phyloP scores from a whole-genome alignment of 2,329 filamentous ascomycete genomes.

The Rhynchosporium secalis region DNA sequence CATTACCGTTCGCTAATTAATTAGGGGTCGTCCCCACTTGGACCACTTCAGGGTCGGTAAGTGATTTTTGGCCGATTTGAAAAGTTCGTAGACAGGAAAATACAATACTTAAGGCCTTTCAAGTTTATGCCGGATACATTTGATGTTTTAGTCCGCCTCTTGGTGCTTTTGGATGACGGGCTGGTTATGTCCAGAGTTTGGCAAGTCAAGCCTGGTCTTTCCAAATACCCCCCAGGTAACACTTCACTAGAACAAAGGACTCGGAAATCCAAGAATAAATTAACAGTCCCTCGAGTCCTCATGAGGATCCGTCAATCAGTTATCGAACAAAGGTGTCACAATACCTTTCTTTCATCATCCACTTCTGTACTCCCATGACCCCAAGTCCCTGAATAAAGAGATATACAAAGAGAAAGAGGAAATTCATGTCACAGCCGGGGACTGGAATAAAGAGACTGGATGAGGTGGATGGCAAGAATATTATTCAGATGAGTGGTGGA shows the following conservation, averaged over 20 bases:
- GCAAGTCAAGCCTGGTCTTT: not conserved
- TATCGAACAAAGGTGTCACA: not conserved
- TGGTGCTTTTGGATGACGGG: not conserved
- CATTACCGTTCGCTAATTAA: not conserved
- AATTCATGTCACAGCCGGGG: not conserved
- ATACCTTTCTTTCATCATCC: conserved; percentile 4
- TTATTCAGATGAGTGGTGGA: not conserved
- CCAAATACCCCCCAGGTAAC: not conserved
- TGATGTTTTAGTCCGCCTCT: not conserved
- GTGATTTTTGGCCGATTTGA: not conserved
- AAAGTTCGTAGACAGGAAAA: not conserved
- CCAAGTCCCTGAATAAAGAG: not conserved
- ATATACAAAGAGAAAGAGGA: not conserved
- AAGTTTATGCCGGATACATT: too few species aligned
- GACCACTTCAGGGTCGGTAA: not conserved
- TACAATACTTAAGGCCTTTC: not conserved
- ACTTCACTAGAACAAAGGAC: not conserved
- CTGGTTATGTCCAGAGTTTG: not conserved
- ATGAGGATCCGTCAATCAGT: too few species aligned
- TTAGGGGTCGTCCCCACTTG: too few species aligned
- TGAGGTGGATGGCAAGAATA: not conserved
- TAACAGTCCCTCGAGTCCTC: not conserved
- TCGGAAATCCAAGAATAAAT: not conserved
- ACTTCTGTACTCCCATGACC: too few species aligned
- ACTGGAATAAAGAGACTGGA: not conserved